Conservation (phyloP, 2,329 filamentous ascomycete genomes). For the Neospermospora avenae region DNA sequence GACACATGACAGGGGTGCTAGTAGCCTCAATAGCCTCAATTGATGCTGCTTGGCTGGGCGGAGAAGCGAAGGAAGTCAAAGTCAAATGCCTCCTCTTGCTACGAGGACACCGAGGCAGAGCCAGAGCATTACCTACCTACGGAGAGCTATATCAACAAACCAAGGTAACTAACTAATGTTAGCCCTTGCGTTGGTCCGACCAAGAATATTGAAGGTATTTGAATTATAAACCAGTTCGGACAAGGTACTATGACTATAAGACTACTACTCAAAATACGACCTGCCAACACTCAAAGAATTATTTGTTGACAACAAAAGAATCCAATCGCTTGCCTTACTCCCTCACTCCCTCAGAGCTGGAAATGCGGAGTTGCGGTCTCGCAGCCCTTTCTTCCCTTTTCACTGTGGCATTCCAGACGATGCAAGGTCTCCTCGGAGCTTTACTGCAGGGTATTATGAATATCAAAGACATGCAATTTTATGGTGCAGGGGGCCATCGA, state of each 20-base stretch:
- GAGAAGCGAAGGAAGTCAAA: neutral
- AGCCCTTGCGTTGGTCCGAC: slow-evolving; percentile 2
- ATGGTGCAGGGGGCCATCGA: too few species aligned
- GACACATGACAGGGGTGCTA: neutral
- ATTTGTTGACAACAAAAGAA: neutral
- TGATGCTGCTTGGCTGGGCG: neutral
- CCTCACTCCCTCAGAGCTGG: neutral
- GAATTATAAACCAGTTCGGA: neutral
- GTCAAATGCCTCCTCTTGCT: neutral
- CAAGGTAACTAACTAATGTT: neutral
- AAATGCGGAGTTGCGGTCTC: slow-evolving; percentile 4
- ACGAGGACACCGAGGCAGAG: neutral
- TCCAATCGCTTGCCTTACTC: neutral
- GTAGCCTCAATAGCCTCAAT: neutral
- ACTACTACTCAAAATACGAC: neutral
- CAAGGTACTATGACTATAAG: neutral
- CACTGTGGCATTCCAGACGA: neutral
- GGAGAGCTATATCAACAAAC: neutral
- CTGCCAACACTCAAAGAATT: neutral
- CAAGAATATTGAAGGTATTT: neutral
- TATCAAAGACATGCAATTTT: too few species aligned
- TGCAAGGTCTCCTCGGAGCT: slow-evolving; percentile 11
- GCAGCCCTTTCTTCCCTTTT: neutral
- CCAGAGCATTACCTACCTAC: neutral
- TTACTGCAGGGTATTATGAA: neutral